Evolutionary conservation across 306 rosid species (phyloP), one percentile per base, ranked within the genome.

Genomic region (Corylus heterophylla): DNA sequence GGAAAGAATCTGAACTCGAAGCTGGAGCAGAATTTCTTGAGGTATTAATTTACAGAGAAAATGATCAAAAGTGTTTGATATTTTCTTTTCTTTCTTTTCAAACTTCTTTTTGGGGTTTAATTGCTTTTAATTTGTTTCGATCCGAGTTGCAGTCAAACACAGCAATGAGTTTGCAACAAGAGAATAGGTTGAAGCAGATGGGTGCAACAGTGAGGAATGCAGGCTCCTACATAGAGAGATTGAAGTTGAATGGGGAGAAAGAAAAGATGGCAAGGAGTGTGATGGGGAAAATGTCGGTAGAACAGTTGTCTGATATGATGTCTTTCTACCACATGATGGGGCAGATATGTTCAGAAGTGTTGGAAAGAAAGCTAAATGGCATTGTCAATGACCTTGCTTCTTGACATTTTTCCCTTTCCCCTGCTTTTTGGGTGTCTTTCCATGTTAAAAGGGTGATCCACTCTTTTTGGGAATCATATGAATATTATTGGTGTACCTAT

Each of bases 161-260:
- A 42, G 97, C 92, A 4, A 74, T 94, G 87, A 94, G 92, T 64
- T 80, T 82, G 72, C 97, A 90, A n/a, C 97, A 94, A 84, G 93
- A 92, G 78, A 91, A 88, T 0, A 89, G 97, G 81, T 35, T 94
- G 49, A 94, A 92, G 90, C 97, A 92, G 82, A 91, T 94, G 97
- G 98, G 98, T 4, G 98, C 98, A 86, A 94, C 98, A 48, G 97
- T 94, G 31, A 94, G 97, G 79, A 92, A 92, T 85, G 90, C 85
- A 48, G 90, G 94, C 2, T 91, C 93, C 12, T 94, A 92, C 82
- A 81, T 82, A 67, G 89, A 83, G 84, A 88, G 79, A 78, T 8
- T 92, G 86, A 89, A 88, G 82, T 48, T 88, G 75, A 89, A 89
- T 39, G 97, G 89, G 80, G 87, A 85, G 73, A 90, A 91, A 78